Percentiles rank a stretch among this genome's conserved stretches.
Evolutionary conservation across 2,329 filamentous ascomycete species (phyloP).

Genomic region (Paracorniculantispora psalliotae): DNA sequence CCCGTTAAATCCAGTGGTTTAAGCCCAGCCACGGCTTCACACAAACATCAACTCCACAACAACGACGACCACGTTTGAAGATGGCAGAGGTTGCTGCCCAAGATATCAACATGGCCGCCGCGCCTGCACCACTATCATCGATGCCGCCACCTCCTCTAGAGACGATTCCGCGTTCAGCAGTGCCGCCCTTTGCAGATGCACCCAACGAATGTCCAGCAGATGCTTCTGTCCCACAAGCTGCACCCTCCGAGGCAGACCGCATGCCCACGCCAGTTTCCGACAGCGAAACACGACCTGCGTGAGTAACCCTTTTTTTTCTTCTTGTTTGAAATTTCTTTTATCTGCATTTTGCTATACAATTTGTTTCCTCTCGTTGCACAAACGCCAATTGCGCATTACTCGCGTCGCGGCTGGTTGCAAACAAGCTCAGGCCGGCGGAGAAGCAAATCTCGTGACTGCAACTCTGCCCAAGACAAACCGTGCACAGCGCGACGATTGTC

Average conservation of each 20-base stretch:
- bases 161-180: not conserved
- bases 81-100: not conserved
- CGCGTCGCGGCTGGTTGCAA: not conserved
- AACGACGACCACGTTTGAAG: no score
- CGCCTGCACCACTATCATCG: not conserved
- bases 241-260: not conserved
- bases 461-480: slow-evolving; percentile 5
- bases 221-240: not conserved
- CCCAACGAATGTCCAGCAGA: not conserved
- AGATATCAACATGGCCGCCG: not conserved
- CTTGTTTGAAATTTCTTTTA: not conserved
- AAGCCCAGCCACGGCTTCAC: not conserved
- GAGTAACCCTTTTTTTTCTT: not conserved
- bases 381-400: not conserved
- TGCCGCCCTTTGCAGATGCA: not conserved
- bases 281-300: slow-evolving; percentile 4
- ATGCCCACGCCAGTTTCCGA: slow-evolving; percentile 6
- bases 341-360: not conserved
- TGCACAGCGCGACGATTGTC: not conserved
- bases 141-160: not conserved
- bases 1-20: not conserved
- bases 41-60: not conserved
- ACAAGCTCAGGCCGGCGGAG: not conserved
- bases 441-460: slow-evolving; percentile 9
- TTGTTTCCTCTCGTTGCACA: not conserved